A percentile compares a stretch with the other conserved stretches of the same genome.
Evolutionary conservation across 164 flowering plant species (phyloP).

Genomic region (Dillenia suffruticosa): DNA sequence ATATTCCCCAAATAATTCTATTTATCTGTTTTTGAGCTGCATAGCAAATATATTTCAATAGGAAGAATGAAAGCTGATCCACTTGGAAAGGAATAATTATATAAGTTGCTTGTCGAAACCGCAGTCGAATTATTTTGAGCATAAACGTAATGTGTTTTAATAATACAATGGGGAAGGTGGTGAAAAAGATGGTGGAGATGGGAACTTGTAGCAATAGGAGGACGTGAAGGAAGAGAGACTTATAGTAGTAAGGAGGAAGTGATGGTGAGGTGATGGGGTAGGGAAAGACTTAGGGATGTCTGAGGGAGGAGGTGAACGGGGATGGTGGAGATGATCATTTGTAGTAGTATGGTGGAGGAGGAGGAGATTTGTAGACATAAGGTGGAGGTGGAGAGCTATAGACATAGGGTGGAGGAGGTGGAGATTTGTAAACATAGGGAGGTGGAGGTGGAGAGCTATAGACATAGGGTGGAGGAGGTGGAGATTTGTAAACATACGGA

Average conservation of each 20-base stretch:
- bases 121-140: too few species aligned
- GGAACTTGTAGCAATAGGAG: not conserved
- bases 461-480: not conserved
- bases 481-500: not conserved
- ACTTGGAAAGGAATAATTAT: too few species aligned
- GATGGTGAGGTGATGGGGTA: not conserved
- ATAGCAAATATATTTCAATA: too few species aligned
- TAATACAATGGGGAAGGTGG: not conserved
- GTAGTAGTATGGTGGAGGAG: not conserved
- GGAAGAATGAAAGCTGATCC: too few species aligned
- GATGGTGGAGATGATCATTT: too few species aligned
- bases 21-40: too few species aligned
- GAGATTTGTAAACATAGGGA: too few species aligned
- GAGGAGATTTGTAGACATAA: not conserved
- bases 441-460: not conserved
- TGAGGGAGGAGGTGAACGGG: conserved; percentile 8
- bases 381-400: conserved; percentile 2
- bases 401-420: not conserved
- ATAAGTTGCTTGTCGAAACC: too few species aligned
- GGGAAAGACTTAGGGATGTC: not conserved
- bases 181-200: not conserved
- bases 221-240: too few species aligned
- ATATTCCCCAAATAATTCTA: too few species aligned
- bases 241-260: too few species aligned
- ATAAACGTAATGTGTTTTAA: too few species aligned